These are phyloP conservation scores for Chlamydomonas asymmetrica DNA, from an alignment of 139 green algal genomes.

Conservation along the genomic window DNA sequence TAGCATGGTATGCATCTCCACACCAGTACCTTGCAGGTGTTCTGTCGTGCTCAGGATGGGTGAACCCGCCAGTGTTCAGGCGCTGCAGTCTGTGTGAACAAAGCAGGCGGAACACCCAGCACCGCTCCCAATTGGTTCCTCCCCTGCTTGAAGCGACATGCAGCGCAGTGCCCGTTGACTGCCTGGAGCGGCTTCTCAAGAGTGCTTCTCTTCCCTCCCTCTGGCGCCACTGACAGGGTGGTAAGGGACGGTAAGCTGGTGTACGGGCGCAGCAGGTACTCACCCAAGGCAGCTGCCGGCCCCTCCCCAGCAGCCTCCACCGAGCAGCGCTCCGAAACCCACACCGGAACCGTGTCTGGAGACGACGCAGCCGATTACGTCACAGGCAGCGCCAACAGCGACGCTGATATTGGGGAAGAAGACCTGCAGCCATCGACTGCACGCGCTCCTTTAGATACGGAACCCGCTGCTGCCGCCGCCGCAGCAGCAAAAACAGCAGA, in stretches of 20 bases:
- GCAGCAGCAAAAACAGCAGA: slow-evolving; percentile 18
- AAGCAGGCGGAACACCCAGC: no score
- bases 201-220: no score
- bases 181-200: neutral
- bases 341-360: neutral
- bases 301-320: slow-evolving; percentile 3
- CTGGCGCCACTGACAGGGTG: no score
- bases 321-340: neutral
- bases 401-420: no score
- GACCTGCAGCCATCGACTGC: neutral
- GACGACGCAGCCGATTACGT: neutral
- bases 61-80: no score
- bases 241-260: slow-evolving; percentile 1
- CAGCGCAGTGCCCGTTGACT: no score
- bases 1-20: no score
- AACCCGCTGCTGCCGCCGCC: slow-evolving; percentile 5
- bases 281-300: neutral
- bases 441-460: neutral
- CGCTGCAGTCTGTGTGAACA: no score
- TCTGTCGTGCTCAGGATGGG: no score
- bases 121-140: no score
- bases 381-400: neutral
- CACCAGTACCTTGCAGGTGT: no score
- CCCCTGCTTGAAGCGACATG: no score
- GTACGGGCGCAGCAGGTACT: slow-evolving; percentile 7